Base-by-base conservation (phyloP, 768 basidiomycete species). In the Pisolithus orientalis region DNA sequence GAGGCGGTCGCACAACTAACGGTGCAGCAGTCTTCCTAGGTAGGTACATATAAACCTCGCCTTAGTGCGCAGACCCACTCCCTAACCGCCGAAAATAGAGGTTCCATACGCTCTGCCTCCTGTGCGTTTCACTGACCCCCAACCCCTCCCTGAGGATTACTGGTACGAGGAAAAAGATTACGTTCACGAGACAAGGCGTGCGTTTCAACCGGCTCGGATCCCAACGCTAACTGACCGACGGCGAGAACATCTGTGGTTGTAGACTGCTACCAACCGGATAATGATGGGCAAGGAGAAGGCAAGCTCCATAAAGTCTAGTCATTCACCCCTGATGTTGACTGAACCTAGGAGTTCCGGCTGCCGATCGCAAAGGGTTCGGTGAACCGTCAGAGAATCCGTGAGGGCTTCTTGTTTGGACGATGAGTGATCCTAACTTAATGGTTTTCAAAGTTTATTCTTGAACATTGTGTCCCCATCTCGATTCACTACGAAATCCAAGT, bases 61-160 rank as follows among this genome's bases (percentile, higher is more conserved):
- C 21, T 21, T 21, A 2, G 21, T 21, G 21, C 21, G 7, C 28
- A 29, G 28, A 29, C 7, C 3, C 5, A 29, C 28, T 29, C 28
- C 7, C 28, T 7, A 7, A 29, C 7, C 32, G 13, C 39, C 40
- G 4, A 14, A 14, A 37, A 46, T 51, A 90, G 86, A 90, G 70
- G 71, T 90, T 49, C 85, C 87, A 5, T 90, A 85, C 61, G 87
- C 83, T 2, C 64, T 85, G 14, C 79, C 84, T 28, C 84, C 85
- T 0, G 66, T 61, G 13, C 75, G 86, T 25, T 90, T 88, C 58
- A 69, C 80, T 46, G 82, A 89, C 59, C 82, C 86, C 4, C 59
- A 74, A 25, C 71, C 79, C 0, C 67, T 90, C 4, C 82, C 86
- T 2, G 47, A 68, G 3, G 67, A 68, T 42, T 82, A 78, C 62